These are phyloP conservation scores for Pseudopyricularia javanii DNA, from an alignment of 2,329 filamentous ascomycete species.

Conservation along the genomic window DNA sequence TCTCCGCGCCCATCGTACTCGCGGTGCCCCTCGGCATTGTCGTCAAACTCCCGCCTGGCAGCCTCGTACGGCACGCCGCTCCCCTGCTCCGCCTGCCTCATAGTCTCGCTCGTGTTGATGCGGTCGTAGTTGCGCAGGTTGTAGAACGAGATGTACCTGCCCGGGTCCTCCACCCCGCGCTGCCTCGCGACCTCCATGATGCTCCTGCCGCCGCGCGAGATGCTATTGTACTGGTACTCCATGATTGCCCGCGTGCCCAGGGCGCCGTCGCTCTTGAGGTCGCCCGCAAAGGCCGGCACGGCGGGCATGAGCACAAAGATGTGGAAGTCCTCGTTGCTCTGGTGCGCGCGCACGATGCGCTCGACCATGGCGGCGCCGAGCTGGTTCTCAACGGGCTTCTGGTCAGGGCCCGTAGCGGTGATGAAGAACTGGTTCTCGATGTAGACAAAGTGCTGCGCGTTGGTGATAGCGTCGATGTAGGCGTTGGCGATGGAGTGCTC, in stretches of 20 bases:
- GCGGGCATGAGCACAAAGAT: slow-evolving; percentile 85
- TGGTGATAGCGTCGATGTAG: slow-evolving; percentile 72
- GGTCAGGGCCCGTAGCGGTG: slow-evolving; percentile 81
- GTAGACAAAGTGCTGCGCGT: slow-evolving; percentile 86
- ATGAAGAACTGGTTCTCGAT: slow-evolving; percentile 99
- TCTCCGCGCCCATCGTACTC: slow-evolving; percentile 22
- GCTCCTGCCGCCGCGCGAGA: slow-evolving; percentile 80
- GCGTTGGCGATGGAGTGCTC: slow-evolving; percentile 84
- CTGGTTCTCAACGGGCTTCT: slow-evolving; percentile 74
- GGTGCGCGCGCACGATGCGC: slow-evolving; percentile 67
- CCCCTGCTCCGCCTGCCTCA: slow-evolving; percentile 65
- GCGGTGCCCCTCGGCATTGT: too few species aligned
- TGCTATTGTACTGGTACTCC: slow-evolving; percentile 97
- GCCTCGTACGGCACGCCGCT: slow-evolving; percentile 74
- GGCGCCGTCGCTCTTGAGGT: slow-evolving; percentile 72
- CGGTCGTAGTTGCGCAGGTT: slow-evolving; percentile 89
- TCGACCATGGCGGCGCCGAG: slow-evolving; percentile 87
- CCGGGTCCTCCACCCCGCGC: slow-evolving; percentile 69
- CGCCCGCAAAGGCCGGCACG: slow-evolving; percentile 87
- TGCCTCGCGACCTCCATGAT: slow-evolving; percentile 68
- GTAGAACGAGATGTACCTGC: slow-evolving; percentile 79
- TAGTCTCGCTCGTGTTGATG: slow-evolving; percentile 65
- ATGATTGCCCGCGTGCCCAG: slow-evolving; percentile 87
- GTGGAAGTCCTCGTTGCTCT: slow-evolving; percentile 77
- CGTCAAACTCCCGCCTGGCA: slow-evolving; percentile 71